Conservation (phyloP, 2,329 filamentous ascomycete species). For the Penicillium sp. region DNA sequence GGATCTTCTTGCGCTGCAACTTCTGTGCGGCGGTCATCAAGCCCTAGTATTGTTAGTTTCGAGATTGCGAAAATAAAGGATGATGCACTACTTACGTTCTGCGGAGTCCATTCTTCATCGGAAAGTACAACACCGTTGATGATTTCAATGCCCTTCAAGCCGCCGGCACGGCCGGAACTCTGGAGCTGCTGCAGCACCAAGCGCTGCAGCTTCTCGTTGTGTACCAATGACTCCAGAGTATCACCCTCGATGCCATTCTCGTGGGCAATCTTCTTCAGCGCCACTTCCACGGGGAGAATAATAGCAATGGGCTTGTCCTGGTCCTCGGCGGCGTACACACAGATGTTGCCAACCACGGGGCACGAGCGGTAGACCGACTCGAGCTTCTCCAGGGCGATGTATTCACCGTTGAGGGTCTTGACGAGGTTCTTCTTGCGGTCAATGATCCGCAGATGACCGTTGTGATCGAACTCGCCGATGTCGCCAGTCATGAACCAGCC, state of each 20-base stretch:
- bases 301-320: constrained; percentile 76
- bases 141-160: constrained; percentile 39
- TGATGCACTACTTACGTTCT: constrained; percentile 31
- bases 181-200: constrained; percentile 41
- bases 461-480: constrained; percentile 78
- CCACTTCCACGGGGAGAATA: constrained; percentile 58
- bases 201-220: constrained; percentile 40
- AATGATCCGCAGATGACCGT: constrained; percentile 78
- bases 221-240: constrained; percentile 60
- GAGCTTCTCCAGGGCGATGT: constrained; percentile 93
- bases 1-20: constrained; percentile 63
- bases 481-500: constrained; percentile 98
- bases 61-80: constrained; percentile 14
- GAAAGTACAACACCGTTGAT: constrained; percentile 42
- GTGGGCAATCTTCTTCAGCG: constrained; percentile 51
- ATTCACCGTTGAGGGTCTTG: constrained; percentile 92
- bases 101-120: constrained; percentile 44
- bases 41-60: constrained; percentile 40
- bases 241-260: constrained; percentile 59
- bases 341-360: constrained; percentile 76
- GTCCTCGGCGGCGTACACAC: constrained; percentile 72
- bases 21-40: constrained; percentile 67
- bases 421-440: constrained; percentile 98
- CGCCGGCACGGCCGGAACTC: constrained; percentile 32
- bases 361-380: constrained; percentile 83